Evolutionary conservation across 2,329 filamentous ascomycete genomes (phyloP).

Genomic region (Penicillium sp.): DNA sequence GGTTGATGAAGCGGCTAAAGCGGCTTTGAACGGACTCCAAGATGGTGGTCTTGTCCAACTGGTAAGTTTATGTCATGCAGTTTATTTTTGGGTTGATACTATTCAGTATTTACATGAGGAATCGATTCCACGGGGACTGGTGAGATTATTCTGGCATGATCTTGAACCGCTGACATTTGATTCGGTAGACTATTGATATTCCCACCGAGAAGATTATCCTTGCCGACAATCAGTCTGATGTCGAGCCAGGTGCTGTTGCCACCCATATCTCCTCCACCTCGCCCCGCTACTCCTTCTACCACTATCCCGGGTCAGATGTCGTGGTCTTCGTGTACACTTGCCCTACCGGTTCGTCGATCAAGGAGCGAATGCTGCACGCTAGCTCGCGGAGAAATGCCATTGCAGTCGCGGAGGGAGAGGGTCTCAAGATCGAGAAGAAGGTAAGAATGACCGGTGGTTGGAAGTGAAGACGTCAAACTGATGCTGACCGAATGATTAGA

Average conservation of each 20-base stretch:
- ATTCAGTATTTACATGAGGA: no score
- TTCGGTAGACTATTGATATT: slow-evolving; percentile 42
- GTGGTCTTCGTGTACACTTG: slow-evolving; percentile 69
- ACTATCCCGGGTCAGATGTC: slow-evolving; percentile 51
- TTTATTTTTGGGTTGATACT: background rate
- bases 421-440: slow-evolving; percentile 62
- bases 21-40: slow-evolving; percentile 51
- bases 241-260: slow-evolving; percentile 51
- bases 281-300: slow-evolving; percentile 66
- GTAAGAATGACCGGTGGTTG: slow-evolving; percentile 31
- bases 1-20: slow-evolving; percentile 57
- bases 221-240: slow-evolving; percentile 48
- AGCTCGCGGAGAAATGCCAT: slow-evolving; percentile 61
- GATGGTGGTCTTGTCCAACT: slow-evolving; percentile 54
- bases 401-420: slow-evolving; percentile 57
- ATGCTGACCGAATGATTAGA: slow-evolving; percentile 36
- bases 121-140: no score
- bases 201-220: slow-evolving; percentile 61
- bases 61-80: slow-evolving; percentile 38
- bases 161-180: slow-evolving; percentile 28
- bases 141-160: slow-evolving; percentile 5
- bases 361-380: slow-evolving; percentile 69
- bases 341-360: slow-evolving; percentile 63
- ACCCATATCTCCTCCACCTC: slow-evolving; percentile 55
- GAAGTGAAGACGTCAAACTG: slow-evolving; percentile 3